Conservation (phyloP, 2,329 filamentous ascomycete genomes). For the Alternaria viburni region DNA sequence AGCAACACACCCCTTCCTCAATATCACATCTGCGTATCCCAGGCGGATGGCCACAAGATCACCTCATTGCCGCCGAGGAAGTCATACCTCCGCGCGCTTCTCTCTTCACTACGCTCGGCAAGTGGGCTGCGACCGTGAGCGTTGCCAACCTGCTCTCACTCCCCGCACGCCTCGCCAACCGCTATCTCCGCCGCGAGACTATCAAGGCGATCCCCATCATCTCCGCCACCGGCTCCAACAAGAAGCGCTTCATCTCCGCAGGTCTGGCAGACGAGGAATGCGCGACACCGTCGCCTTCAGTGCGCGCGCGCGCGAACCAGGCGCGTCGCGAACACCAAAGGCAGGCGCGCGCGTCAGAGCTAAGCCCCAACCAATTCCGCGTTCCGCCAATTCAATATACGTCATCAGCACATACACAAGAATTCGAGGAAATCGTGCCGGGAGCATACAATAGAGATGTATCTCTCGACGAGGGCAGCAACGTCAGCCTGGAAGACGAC, state of each 20-base stretch:
- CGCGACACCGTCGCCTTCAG: slow-evolving; percentile 17
- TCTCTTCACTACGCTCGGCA: slow-evolving; percentile 22
- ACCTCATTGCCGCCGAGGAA: neutral
- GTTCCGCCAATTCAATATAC: neutral
- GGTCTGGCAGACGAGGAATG: slow-evolving; percentile 22
- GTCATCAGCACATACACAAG: neutral
- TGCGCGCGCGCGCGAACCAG: slow-evolving; percentile 10
- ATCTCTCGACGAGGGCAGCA: slow-evolving; percentile 1
- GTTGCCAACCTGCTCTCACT: slow-evolving; percentile 17
- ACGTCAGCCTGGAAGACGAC: neutral
- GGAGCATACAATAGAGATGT: neutral
- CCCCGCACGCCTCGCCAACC: slow-evolving; percentile 15
- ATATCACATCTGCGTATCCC: slow-evolving; percentile 7
- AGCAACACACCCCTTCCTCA: slow-evolving; percentile 6
- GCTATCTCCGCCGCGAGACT: slow-evolving; percentile 21
- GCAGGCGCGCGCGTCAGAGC: neutral
- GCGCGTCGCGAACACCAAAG: slow-evolving; percentile 10
- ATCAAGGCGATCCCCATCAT: slow-evolving; percentile 29
- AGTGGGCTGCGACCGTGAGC: slow-evolving; percentile 18
- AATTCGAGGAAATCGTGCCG: neutral
- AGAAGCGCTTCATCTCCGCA: slow-evolving; percentile 40
- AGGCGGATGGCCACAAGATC: slow-evolving; percentile 23
- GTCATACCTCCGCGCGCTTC: slow-evolving; percentile 2
- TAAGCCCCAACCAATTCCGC: neutral
- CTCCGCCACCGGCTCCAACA: slow-evolving; percentile 30